Evolutionary conservation across 139 green algal species (phyloP), one percentile per base, ranked within the genome.

Genomic region (Tetradesmus obliquus): DNA sequence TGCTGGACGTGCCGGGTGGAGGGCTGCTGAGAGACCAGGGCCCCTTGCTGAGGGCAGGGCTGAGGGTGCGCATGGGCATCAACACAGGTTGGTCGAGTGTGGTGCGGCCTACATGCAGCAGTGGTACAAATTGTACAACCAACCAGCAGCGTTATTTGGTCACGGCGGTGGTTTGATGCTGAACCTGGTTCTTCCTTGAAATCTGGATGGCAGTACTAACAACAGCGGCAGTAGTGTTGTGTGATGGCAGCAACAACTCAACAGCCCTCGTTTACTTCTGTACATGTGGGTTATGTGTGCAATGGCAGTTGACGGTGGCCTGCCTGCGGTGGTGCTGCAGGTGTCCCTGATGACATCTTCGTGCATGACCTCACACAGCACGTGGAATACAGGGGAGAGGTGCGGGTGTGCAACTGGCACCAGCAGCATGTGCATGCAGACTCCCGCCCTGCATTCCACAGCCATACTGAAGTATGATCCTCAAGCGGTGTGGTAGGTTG

Each of bases 31-130:
- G 76, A 10, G 82, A 91, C 58, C 90, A 93, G 86, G 94, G 94
- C 0, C 84, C 84, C 3, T 19, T 84, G 9, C 72, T 96, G 10
- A 93, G 95, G 84, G 55, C 86, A n/a, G 94, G 94, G 13, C 89
- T 96, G 79, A 79, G 94, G 9, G 92, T 96, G 24, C 89, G 94
- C 24, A 96, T 96, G 91, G 94, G 94, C 53, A 94, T 96, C 86
- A 95, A 95, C 84, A 96, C 94, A 87, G 94, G 93, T 91, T 58
- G 22, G 82, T 72, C 76, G 10, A 51, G n/a, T 83, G 13, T 55
- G 15, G 9, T 83, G 8, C 24, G 76, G 8, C 9, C n/a, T 55
- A 1, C n/a, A 53, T 45, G 32, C 32, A 45, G 32, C 32, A 45
- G 32, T 45, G 32, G 32, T 45, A 19, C 69, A 79, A 19, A 79